Evolutionary conservation across 805 yeast species (phyloP).

Genomic region (Allodekkera sacchari): DNA sequence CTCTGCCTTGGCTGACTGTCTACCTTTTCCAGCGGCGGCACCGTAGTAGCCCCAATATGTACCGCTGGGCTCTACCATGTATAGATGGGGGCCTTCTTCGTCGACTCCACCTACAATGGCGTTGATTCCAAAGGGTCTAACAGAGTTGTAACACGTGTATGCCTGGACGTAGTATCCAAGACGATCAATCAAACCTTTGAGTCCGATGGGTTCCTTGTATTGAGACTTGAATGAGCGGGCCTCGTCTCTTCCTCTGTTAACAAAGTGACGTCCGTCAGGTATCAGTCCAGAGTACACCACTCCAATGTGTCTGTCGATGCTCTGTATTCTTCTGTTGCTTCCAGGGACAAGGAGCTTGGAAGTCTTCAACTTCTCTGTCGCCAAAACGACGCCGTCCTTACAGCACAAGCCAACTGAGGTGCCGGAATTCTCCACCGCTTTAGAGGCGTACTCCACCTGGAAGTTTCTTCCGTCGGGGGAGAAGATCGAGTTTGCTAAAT

Average conservation of each 20-base stretch:
- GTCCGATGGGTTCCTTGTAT: slow-evolving; percentile 69
- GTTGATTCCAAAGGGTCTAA: slow-evolving; percentile 93
- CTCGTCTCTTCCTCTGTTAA: slow-evolving; percentile 87
- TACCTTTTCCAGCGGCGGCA: slow-evolving; percentile 97
- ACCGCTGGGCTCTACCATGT: slow-evolving; percentile 97
- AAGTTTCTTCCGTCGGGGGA: slow-evolving; percentile 90
- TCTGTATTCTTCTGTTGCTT: slow-evolving; percentile 83
- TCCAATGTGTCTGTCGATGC: slow-evolving; percentile 89
- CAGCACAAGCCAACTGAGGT: slow-evolving; percentile 90
- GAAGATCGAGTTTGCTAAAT: slow-evolving; percentile 92
- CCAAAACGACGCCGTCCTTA: slow-evolving; percentile 91
- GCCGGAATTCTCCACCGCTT: slow-evolving; percentile 96
- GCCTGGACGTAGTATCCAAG: slow-evolving; percentile 90
- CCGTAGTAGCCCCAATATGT: slow-evolving; percentile 96
- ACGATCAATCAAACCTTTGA: slow-evolving; percentile 78
- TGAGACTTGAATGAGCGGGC: slow-evolving; percentile 67
- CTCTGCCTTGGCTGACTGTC: slow-evolving; percentile 96
- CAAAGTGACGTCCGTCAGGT: slow-evolving; percentile 96
- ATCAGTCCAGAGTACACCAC: slow-evolving; percentile 90
- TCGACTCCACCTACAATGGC: slow-evolving; percentile 93
- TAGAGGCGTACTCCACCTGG: slow-evolving; percentile 96
- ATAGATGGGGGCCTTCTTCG: slow-evolving; percentile 75
- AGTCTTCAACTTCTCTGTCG: slow-evolving; percentile 86
- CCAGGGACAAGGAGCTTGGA: slow-evolving; percentile 87
- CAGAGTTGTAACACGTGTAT: slow-evolving; percentile 91